phyloP scores from a whole-genome alignment of 2,329 filamentous ascomycete species.

The Sarocladium brachiariae region DNA sequence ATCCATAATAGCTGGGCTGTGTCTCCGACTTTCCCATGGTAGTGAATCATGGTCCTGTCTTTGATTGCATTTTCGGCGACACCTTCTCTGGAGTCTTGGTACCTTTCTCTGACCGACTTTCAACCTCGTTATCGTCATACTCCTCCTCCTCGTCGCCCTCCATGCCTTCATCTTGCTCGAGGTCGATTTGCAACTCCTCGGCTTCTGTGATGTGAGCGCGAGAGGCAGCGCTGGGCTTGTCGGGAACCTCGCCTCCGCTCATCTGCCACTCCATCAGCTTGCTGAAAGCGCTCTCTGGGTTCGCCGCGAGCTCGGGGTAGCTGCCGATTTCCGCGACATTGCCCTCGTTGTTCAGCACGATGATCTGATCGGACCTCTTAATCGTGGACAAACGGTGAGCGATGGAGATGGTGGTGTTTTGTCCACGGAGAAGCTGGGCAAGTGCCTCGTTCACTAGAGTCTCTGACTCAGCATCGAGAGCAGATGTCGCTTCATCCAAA shows the following conservation, averaged over 20 bases:
- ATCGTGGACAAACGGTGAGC: constrained; percentile 94
- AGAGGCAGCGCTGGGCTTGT: constrained; percentile 27
- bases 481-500: constrained; percentile 92
- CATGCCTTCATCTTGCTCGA: constrained; percentile 29
- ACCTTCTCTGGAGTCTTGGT: constrained; percentile 25
- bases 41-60: too few species aligned
- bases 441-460: constrained; percentile 92
- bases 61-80: constrained; percentile 13
- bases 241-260: constrained; percentile 65
- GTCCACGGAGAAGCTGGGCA: constrained; percentile 69
- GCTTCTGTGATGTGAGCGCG: constrained; percentile 40
- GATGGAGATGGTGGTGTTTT: constrained; percentile 95
- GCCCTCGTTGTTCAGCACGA: constrained; percentile 81
- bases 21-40: too few species aligned
- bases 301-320: constrained; percentile 67
- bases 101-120: constrained; percentile 17
- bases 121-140: constrained; percentile 16
- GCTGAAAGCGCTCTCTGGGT: constrained; percentile 77
- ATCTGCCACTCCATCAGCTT: constrained; percentile 99
- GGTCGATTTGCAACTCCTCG: constrained; percentile 45
- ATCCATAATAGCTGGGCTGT: too few species aligned
- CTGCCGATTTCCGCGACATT: constrained; percentile 86
- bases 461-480: constrained; percentile 92
- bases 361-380: constrained; percentile 89
- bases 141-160: constrained; percentile 14